Conservation (phyloP, 805 yeast species). For the Saccharomycopsis microspora region DNA sequence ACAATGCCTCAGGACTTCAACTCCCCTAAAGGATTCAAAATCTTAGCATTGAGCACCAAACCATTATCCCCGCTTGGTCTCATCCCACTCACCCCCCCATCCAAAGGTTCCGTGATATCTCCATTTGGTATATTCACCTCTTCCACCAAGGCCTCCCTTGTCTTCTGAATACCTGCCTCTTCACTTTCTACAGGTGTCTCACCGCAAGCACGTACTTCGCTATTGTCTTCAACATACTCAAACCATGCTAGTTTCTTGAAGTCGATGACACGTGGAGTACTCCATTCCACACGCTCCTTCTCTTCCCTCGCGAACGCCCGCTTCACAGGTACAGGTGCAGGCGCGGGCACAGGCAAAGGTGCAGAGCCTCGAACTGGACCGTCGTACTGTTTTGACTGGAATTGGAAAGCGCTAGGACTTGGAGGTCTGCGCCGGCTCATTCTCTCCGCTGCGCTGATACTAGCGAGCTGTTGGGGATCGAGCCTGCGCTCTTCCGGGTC, state of each 20-base stretch:
- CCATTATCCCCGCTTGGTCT: conserved; percentile 10
- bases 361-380: too few species aligned
- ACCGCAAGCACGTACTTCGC: conserved; percentile 23
- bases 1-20: too few species aligned
- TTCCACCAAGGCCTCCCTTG: conserved; percentile 19
- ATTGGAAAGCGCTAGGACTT: too few species aligned
- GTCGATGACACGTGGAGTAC: conserved; percentile 17
- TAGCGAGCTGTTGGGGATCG: not conserved
- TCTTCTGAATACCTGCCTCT: conserved; percentile 19
- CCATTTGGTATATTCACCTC: conserved; percentile 14
- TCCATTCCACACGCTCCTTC: conserved; percentile 18
- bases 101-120: conserved; percentile 20
- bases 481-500: conserved; percentile 14
- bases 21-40: conserved; percentile 10
- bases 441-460: not conserved
- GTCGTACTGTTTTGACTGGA: too few species aligned
- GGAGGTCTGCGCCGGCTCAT: too few species aligned
- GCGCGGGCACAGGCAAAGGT: too few species aligned
- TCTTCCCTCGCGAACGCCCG: conserved; percentile 5
- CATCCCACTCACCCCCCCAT: conserved; percentile 10
- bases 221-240: conserved; percentile 17
- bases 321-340: too few species aligned
- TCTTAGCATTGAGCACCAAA: conserved; percentile 12
- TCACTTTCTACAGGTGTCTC: conserved; percentile 18
- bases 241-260: conserved; percentile 14